Conservation (phyloP, 2,329 filamentous ascomycete genomes). For the Magnaporthiopsis rhizophila region DNA sequence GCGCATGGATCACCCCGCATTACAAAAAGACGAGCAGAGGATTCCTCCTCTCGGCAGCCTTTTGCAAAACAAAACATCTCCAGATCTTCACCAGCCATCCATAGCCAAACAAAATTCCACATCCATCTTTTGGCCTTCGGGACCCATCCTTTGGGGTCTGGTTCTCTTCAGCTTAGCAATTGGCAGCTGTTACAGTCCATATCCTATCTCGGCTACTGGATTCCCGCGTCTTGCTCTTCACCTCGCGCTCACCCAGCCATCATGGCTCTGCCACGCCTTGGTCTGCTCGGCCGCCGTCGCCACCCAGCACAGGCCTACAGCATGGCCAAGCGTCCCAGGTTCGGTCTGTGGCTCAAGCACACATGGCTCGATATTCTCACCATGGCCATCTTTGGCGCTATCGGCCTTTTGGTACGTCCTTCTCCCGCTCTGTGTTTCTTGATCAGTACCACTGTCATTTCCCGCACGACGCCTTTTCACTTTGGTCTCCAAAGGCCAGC, state of each 20-base stretch:
- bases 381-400: slow-evolving; percentile 56
- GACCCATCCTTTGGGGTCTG: no score
- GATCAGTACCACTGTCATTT: background rate
- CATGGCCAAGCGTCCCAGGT: slow-evolving; percentile 19
- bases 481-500: no score
- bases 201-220: background rate
- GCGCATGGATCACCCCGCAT: no score
- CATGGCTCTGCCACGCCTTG: slow-evolving; percentile 1
- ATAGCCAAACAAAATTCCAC: no score
- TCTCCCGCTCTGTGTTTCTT: slow-evolving; percentile 1
- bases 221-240: background rate
- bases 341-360: slow-evolving; percentile 62
- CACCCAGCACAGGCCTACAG: slow-evolving; percentile 2
- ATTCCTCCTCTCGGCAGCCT: background rate
- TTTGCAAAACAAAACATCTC: background rate
- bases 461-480: no score
- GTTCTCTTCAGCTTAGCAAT: no score
- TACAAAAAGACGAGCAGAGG: background rate
- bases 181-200: no score
- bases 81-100: no score
- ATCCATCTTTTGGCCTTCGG: no score
- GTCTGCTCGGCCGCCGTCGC: background rate
- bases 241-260: background rate
- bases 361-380: slow-evolving; percentile 61
- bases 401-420: slow-evolving; percentile 55